Percentiles rank a stretch among this genome's conserved stretches.
These are phyloP conservation scores for Cystobasidium pallidum DNA, from an alignment of 1,284 basidiomycete genomes.

Conservation along the genomic window DNA sequence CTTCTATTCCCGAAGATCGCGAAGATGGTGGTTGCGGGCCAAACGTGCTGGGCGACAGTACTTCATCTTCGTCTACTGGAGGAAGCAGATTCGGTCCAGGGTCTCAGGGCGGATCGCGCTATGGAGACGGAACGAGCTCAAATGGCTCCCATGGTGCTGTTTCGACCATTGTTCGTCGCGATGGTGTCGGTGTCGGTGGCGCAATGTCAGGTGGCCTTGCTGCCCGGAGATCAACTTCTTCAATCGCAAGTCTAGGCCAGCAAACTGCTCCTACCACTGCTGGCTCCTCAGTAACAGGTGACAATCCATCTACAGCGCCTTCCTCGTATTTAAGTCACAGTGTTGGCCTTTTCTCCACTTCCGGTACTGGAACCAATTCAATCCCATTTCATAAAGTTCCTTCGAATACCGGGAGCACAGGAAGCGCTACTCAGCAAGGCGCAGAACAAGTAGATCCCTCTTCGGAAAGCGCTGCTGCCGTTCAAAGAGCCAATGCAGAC, in stretches of 20 bases:
- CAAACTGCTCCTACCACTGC: constrained; percentile 29
- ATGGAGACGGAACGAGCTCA: background rate
- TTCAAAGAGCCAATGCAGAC: constrained; percentile 25
- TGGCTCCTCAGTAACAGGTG: constrained; percentile 8
- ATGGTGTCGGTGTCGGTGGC: background rate
- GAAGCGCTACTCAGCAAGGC: background rate
- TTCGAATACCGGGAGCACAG: background rate
- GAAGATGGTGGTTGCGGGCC: constrained; percentile 1
- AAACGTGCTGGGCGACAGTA: constrained; percentile 1
- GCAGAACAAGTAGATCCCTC: background rate
- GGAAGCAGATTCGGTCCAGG: constrained; percentile 1
- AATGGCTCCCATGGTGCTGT: background rate
- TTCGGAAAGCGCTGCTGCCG: constrained; percentile 6
- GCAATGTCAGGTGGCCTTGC: background rate
- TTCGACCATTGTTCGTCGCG: background rate
- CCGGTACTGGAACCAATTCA: constrained; percentile 1
- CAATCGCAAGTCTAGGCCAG: constrained; percentile 31
- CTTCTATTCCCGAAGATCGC: constrained; percentile 18
- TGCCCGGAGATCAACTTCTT: constrained; percentile 27
- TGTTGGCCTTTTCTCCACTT: background rate
- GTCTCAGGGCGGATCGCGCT: background rate
- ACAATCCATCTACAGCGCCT: constrained; percentile 17
- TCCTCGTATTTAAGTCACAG: constrained; percentile 2
- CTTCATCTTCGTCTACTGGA: constrained; percentile 9
- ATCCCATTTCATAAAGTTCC: background rate